phyloP scores from a whole-genome alignment of 768 basidiomycete species.

The Mycena maculata region DNA sequence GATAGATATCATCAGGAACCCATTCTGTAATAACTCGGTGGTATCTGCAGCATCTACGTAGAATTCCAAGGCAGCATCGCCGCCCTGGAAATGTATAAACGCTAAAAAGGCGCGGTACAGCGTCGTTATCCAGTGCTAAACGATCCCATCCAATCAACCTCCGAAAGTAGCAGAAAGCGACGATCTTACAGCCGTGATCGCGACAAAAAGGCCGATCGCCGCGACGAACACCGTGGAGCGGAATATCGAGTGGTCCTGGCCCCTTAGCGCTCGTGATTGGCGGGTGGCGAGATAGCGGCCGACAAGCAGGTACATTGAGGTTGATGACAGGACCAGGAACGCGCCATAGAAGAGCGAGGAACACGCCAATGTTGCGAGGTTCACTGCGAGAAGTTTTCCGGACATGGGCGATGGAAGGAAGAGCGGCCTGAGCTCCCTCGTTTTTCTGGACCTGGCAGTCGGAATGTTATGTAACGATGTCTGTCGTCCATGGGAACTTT shows the following conservation, averaged over 20 bases:
- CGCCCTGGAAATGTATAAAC: conserved; percentile 24
- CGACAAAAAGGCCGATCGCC: conserved; percentile 21
- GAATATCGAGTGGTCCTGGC: conserved; percentile 15
- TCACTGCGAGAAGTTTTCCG: conserved; percentile 23
- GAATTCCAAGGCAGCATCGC: conserved; percentile 13
- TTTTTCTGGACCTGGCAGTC: conserved; percentile 11
- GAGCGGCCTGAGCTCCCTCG: not conserved
- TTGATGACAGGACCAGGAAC: conserved; percentile 24
- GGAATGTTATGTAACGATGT: conserved; percentile 25
- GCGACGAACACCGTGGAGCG: conserved; percentile 28
- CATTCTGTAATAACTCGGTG: conserved; percentile 24
- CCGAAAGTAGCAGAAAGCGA: not conserved
- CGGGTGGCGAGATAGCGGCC: conserved; percentile 24
- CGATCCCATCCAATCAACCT: not conserved
- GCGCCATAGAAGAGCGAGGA: conserved; percentile 30
- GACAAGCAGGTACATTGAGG: conserved; percentile 29
- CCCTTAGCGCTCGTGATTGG: not conserved
- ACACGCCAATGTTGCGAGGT: conserved; percentile 18
- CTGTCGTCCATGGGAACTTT: not conserved
- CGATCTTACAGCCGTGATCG: conserved; percentile 27
- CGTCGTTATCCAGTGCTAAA: conserved; percentile 30
- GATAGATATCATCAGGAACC: conserved; percentile 26
- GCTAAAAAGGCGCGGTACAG: conserved; percentile 27
- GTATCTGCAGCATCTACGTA: conserved; percentile 21
- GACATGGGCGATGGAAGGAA: conserved; percentile 19